Base-by-base conservation (phyloP, 2,329 filamentous ascomycete species). In the Epichloe elymi region DNA sequence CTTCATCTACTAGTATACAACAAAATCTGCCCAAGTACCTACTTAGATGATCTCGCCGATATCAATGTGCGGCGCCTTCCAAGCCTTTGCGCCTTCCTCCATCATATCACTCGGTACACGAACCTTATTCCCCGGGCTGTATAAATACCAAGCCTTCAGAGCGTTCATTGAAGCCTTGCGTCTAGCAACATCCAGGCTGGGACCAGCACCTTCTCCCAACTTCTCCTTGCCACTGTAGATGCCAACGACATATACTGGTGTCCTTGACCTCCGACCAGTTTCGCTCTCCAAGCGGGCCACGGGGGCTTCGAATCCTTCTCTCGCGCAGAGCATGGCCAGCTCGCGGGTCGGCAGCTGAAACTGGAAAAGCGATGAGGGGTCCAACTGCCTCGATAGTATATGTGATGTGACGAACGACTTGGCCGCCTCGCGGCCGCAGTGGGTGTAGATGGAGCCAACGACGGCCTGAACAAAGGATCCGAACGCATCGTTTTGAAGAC, bases 91-190 rank as follows among this genome's bases (percentile, higher is more conserved):
- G 45, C 73, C 75, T 56, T 79, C 73, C 50, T 75, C 72, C 58
- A 85, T 74, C 71, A 79, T 84, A 56, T 86, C 82, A 63, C 84
- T 87, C 23, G 85, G 85, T 54, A 88, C 73, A 52, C 76, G 75
- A 47, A 81, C 77, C 56, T 79, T 70, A 58, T 74, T 70, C 51
- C 76, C 74, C 30, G 93, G 91, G 65, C 83, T 90, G 73, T 98
- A 98, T 49, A 98, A 74, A 68, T 98, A 98, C 93, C 93, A 98
- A 5, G 84, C 77, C 75, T 95, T 95, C 63, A 98, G 74, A 17
- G 89, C 83, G 56, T 85, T 83, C 61, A 94, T 90, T 38, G 87
- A 82, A 19, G 93, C 93, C 65, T 87, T 79, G 56, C 79, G 76
- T 56, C 88, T 80, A 35, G 86, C 91, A 60, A 88, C 79, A 57